Base-by-base conservation (phyloP, 2,329 filamentous ascomycete species). In the Colletotrichum eleusines region DNA sequence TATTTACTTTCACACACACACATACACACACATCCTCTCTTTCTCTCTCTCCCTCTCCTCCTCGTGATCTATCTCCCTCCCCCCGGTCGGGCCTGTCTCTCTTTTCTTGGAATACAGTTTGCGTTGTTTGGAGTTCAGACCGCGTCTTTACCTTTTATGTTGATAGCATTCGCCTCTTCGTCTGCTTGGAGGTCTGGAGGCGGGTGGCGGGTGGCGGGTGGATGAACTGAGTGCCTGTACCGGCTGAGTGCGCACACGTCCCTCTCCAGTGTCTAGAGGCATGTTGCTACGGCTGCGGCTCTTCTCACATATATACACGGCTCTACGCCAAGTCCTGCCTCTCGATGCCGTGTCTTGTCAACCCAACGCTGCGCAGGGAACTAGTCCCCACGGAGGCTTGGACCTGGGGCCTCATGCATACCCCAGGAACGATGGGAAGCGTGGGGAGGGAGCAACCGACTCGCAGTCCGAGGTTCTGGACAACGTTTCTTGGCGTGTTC, bases 71-170 rank as follows among this genome's bases (percentile, higher is more conserved):
- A 11, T 6, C 8, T 42, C 11, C 38, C 20, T 12, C 35, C n/a
- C 35, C 23, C 14, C 23, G 20, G 14, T n/a, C n/a, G 44, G 31
- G 28, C n/a, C 23, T 38, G 5, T 33, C 26, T 26, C 16, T 33
- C 44, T 61, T 7, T 11, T 28, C 18, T 12, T n/a, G 5, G n/a
- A 40, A 9, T 38, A 61, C 7, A n/a, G 16, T 51, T 61, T 40
- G n/a, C n/a, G 31, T 28, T 38, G 59, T 61, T 35, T 51, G 44
- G 44, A 50, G 31, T 61, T 61, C 44, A 40, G 59, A 51, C 59
- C 33, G 44, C 44, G 1, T 2, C 26, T 40, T 51, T 38, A 16
- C 16, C 58, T 61, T 51, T 55, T 51, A 7, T 51, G 38, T 38
- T 40, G 20, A 26, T 51, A 28, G 26, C n/a, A 40, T 31, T 40